These are phyloP conservation scores for Clitopilus hobsonii DNA, from an alignment of 768 basidiomycete species.

Conservation along the genomic window DNA sequence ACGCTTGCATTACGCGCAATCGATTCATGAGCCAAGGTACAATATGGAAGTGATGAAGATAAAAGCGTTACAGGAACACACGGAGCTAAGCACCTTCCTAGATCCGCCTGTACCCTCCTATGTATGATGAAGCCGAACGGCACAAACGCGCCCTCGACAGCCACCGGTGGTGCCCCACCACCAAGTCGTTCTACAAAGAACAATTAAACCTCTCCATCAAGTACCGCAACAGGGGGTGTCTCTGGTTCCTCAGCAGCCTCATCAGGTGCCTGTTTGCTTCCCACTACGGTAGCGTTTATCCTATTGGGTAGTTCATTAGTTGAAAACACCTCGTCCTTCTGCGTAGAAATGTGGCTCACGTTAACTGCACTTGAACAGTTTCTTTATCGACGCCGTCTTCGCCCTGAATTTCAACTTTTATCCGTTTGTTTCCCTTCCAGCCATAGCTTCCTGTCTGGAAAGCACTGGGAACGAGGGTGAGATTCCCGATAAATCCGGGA, in stretches of 20 bases:
- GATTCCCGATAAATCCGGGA: slow-evolving; percentile 54
- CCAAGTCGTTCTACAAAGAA: too few relatives aligned
- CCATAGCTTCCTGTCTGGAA: slow-evolving; percentile 80
- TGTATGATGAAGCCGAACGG: too few relatives aligned
- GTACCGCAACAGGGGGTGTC: neutral
- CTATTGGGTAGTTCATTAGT: slow-evolving; percentile 27
- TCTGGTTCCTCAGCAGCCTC: slow-evolving; percentile 27
- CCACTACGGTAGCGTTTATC: slow-evolving; percentile 72
- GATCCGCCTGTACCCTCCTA: slow-evolving; percentile 16
- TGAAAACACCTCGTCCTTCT: neutral
- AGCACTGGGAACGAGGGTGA: slow-evolving; percentile 51
- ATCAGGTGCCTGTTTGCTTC: slow-evolving; percentile 54
- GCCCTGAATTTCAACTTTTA: slow-evolving; percentile 59
- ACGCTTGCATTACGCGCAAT: too few relatives aligned
- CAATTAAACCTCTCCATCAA: neutral
- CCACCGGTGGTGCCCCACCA: too few relatives aligned
- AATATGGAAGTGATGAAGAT: neutral
- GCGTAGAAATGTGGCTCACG: slow-evolving; percentile 38
- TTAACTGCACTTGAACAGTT: slow-evolving; percentile 70
- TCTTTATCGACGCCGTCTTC: slow-evolving; percentile 46
- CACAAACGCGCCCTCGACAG: too few relatives aligned
- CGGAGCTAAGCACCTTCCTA: neutral
- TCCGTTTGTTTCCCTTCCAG: slow-evolving; percentile 74
- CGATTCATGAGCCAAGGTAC: too few relatives aligned
- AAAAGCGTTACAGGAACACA: neutral